Percentiles rank a stretch among this genome's conserved stretches.
These are phyloP conservation scores for Crepidotus variabilis DNA, from an alignment of 768 basidiomycete genomes.

Conservation along the genomic window DNA sequence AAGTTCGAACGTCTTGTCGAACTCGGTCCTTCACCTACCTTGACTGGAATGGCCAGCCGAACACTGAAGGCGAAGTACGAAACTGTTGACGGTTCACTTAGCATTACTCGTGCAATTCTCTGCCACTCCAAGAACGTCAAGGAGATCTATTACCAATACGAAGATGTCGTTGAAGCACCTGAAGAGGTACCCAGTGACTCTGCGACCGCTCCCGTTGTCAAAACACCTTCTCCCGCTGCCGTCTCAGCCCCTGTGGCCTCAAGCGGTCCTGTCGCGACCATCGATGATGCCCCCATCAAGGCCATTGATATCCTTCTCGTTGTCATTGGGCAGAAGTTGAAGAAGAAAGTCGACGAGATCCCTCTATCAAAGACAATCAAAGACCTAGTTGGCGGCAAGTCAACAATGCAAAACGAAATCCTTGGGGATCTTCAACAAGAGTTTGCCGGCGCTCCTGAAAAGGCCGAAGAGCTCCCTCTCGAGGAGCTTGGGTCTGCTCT, in stretches of 20 bases:
- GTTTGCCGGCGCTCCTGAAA: conserved; percentile 93
- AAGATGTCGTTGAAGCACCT: conserved; percentile 67
- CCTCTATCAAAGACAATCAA: conserved; percentile 94
- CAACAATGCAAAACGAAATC: conserved; percentile 98
- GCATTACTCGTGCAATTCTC: conserved; percentile 73
- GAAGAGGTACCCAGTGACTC: conserved; percentile 33
- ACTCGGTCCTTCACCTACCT: conserved; percentile 92
- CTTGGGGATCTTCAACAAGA: conserved; percentile 95
- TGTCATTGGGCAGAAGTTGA: conserved; percentile 96
- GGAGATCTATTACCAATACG: conserved; percentile 97
- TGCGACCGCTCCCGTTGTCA: conserved; percentile 31
- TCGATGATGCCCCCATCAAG: conserved; percentile 91
- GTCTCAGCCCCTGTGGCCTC: conserved; percentile 43
- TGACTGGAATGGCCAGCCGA: conserved; percentile 91
- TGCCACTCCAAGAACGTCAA: conserved; percentile 95
- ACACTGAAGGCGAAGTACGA: conserved; percentile 95
- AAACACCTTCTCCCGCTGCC: conserved; percentile 37
- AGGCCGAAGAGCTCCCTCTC: conserved; percentile 94
- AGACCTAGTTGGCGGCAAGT: conserved; percentile 97
- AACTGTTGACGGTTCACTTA: conserved; percentile 78
- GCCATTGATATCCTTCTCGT: conserved; percentile 82
- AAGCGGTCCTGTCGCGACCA: conserved; percentile 61
- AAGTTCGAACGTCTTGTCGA: conserved; percentile 93
- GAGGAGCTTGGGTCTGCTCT: conserved; percentile 92
- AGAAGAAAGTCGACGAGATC: conserved; percentile 89